A percentile compares a stretch with the other conserved stretches of the same genome.
phyloP scores from a whole-genome alignment of 306 rosid genomes.

The Bauhinia variegata region DNA sequence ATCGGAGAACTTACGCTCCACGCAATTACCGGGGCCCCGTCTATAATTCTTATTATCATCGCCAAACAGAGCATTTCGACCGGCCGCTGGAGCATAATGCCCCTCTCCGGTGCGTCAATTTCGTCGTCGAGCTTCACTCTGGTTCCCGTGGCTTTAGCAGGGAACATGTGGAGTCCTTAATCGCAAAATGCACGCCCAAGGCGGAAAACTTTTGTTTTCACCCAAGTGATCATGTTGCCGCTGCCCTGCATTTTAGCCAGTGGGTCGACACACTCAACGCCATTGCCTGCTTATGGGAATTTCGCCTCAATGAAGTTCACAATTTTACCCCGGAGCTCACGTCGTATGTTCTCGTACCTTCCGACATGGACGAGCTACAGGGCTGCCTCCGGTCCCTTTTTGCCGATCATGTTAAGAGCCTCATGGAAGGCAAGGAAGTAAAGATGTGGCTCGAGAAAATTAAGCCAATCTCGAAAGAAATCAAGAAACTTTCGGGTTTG shows the following conservation, averaged over 20 bases:
- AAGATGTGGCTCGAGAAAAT: slow-evolving; percentile 49
- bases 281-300: slow-evolving; percentile 64
- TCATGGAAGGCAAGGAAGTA: slow-evolving; percentile 65
- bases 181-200: slow-evolving; percentile 42
- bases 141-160: slow-evolving; percentile 21
- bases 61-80: slow-evolving; percentile 17
- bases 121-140: slow-evolving; percentile 46
- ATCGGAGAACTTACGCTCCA: slow-evolving; percentile 5
- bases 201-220: slow-evolving; percentile 30
- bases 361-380: slow-evolving; percentile 55
- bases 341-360: slow-evolving; percentile 41
- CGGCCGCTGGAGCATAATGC: slow-evolving; percentile 31
- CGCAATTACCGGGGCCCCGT: slow-evolving; percentile 3
- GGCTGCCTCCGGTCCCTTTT: slow-evolving; percentile 51
- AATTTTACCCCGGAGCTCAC: slow-evolving; percentile 50
- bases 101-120: slow-evolving; percentile 29
- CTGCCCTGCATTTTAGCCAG: slow-evolving; percentile 45
- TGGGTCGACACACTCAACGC: slow-evolving; percentile 65
- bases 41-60: not conserved
- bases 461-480: slow-evolving; percentile 41
- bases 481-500: not conserved
- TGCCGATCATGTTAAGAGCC: slow-evolving; percentile 40
- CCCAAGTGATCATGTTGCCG: slow-evolving; percentile 38
- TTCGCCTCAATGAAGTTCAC: slow-evolving; percentile 55
- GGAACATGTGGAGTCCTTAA: slow-evolving; percentile 40